Base-by-base conservation (phyloP, 352 stramenopile genomes). In the Elongisporangium anandrum region DNA sequence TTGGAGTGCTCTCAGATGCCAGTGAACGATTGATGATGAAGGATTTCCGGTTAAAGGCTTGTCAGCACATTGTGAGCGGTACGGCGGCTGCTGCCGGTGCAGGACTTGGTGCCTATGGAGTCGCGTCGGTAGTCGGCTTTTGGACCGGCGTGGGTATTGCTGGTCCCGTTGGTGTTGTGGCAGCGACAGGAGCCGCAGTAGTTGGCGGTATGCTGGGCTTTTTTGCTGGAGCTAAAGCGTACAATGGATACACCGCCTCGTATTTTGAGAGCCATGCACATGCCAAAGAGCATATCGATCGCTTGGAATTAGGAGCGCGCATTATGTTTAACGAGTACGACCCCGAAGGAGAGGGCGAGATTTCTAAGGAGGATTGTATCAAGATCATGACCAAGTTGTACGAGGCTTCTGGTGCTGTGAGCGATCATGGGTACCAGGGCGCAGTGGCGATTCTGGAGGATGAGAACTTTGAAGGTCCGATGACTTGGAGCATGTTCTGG, bases 321-420 rank as follows among this genome's bases (percentile, higher is more conserved):
- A 85, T 94, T 56, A 58, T 95, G 22, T 95, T 95, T 55, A 87
- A 90, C 52, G 85, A 95, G 60, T 93, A 86, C 59, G 87, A 95
- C 38, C 72, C 76, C 0, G 70, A 70, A 15, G 81, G 69, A 9
- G 76, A 65, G 0, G 87, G 86, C 2, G 60, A 73, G 29, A 93
- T 95, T 56, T 78, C 72, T 23, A 92, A 88, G 21, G 62, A 75
- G 49, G 76, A 93, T 56, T 92, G 82, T 50, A 75, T 86, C 56
- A 65, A 74, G 52, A 73, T 95, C 56, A 89, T 94, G 68, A 77
- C 73, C 8, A 93, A 90, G 57, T 56, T 95, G 9, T 90, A 90
- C 52, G 79, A 79, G 53, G 79, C 79, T 5, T 87, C 78, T n/a
- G 79, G 77, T 4, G 77, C 80, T 3, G 80, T 92, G 9, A 88